Base-by-base conservation (phyloP, 1,139 yeast genomes). In the Hyphopichia fennica region DNA sequence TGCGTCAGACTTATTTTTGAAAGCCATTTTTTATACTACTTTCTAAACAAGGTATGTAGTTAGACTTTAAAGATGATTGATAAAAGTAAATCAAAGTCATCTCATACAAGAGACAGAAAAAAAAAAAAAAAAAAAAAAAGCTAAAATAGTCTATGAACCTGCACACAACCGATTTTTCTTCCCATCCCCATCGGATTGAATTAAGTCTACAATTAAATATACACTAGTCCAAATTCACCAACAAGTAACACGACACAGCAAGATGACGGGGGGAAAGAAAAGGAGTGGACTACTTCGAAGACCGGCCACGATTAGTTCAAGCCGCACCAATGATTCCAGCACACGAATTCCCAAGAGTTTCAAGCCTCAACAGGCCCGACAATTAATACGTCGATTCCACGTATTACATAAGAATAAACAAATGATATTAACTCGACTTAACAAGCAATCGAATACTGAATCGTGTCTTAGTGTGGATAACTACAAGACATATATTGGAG, bases 361-460 rank as follows among this genome's bases (percentile, higher is more conserved):
- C 39, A 86, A 86, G 52, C 93, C 95, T 0, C 75, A 77, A 40
- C 72, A 78, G 51, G 83, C 93, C 0, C 65, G 93, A 39, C 80
- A 76, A 50, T 67, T 86, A 15, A 86, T 86, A 30, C 71, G 93
- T 47, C 60, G 90, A 39, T 86, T 79, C 51, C 95, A 86, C 60
- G 73, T 79, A 3, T 62, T 86, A 30, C 71, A 80, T 42, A 83
- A 81, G 50, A 72, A 76, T 43, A 72, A 74, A 45, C 62, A 65
- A 18, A 47, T 66, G 0, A 63, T 81, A 3, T 53, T 77, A 40
- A 41, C 45, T 10, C 62, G 57, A 43, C 52, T 63, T 37, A 45
- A 45, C 28, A 45, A 46, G 35, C 41, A 42, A 18, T 8, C 6
- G 23, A 16, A 17, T 3, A 52, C 45, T 14, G 57, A 49, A 19